Conservation (phyloP, 768 basidiomycete genomes). For the Suillus paluster region DNA sequence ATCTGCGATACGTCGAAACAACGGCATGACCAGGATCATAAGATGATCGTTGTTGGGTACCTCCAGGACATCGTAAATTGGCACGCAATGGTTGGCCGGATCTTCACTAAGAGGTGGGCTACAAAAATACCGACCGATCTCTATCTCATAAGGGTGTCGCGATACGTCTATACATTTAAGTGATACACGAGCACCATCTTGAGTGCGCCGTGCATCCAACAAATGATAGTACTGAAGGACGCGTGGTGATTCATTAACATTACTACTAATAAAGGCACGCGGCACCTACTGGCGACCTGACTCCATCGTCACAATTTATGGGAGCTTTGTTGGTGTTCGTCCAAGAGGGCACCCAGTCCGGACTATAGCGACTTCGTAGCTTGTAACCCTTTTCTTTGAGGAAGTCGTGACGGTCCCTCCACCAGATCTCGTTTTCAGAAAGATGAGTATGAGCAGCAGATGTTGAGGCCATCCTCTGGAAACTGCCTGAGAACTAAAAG, state of each 20-base stretch:
- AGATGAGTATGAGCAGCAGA: neutral
- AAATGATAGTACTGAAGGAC: neutral
- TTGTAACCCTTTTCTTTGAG: constrained; percentile 20
- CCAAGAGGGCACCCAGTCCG: no score
- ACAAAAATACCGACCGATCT: constrained; percentile 20
- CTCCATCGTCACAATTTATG: constrained; percentile 7
- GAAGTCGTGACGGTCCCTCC: constrained; percentile 10
- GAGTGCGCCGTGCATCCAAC: constrained; percentile 30
- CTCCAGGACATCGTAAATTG: constrained; percentile 21
- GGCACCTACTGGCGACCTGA: neutral
- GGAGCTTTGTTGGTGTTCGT: neutral
- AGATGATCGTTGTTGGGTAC: constrained; percentile 10
- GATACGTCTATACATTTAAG: constrained; percentile 27
- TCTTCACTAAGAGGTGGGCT: neutral
- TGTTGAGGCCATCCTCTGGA: neutral
- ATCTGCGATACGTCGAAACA: constrained; percentile 16
- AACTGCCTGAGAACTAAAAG: no score
- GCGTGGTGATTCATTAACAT: neutral
- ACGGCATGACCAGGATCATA: constrained; percentile 28
- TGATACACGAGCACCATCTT: constrained; percentile 28
- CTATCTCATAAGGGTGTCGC: constrained; percentile 20
- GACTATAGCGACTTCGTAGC: constrained; percentile 21
- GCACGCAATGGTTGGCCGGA: constrained; percentile 26
- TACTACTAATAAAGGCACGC: neutral
- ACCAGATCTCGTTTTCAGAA: neutral